Evolutionary conservation across 495 filamentous ascomycete genomes (phyloP).

Genomic region (Aspergillus indologenus): DNA sequence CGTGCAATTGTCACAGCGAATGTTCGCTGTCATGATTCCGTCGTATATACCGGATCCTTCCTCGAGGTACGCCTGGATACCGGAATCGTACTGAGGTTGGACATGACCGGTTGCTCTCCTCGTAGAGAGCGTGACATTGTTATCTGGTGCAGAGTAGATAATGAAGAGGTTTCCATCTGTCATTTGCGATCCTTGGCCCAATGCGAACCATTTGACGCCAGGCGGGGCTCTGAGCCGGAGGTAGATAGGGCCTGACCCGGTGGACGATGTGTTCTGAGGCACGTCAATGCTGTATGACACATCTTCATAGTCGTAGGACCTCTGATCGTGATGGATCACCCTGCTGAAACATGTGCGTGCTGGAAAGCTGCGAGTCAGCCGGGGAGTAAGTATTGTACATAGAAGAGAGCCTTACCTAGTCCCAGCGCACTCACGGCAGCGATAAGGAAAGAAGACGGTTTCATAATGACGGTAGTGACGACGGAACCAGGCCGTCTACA

Average conservation of each 20-base stretch:
- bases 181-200: constrained; percentile 60
- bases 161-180: constrained; percentile 59
- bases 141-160: constrained; percentile 54
- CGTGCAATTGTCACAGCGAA: constrained; percentile 53
- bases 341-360: constrained; percentile 12
- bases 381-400: neutral
- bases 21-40: constrained; percentile 58
- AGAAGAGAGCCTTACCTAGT: constrained; percentile 1
- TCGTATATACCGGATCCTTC: constrained; percentile 54
- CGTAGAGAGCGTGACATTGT: constrained; percentile 59
- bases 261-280: constrained; percentile 17
- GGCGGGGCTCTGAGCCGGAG: constrained; percentile 58
- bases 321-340: constrained; percentile 19
- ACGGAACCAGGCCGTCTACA: neutral
- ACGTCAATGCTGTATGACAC: constrained; percentile 27
- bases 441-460: neutral
- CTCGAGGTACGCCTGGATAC: constrained; percentile 47
- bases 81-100: constrained; percentile 48
- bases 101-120: constrained; percentile 46
- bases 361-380: constrained; percentile 3
- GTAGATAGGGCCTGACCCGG: constrained; percentile 42
- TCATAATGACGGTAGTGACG: constrained; percentile 4
- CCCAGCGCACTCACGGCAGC: neutral
- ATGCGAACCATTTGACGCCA: constrained; percentile 55
- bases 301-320: constrained; percentile 17